Evolutionary conservation across 202 grass and related monocot species (phyloP), one percentile per base, ranked within the genome.

Genomic region (Sporobolus alterniflorus): DNA sequence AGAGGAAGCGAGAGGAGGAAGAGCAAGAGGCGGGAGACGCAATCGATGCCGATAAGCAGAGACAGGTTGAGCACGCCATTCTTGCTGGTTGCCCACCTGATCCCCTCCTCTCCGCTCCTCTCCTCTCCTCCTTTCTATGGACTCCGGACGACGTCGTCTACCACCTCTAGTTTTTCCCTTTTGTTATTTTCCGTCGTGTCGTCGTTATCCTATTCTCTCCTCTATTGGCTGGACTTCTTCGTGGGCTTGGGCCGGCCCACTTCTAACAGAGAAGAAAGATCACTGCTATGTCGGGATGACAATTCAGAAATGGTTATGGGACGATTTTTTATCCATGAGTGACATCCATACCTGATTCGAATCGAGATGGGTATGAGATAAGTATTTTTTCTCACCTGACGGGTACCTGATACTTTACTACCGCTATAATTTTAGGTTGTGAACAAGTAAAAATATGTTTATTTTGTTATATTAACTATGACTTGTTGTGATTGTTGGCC

Each of bases 1-100:
- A 44, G 65, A 89, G 82, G 39, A 89, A 48, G 32, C 44, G 28
- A 17, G 72, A 51, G 40, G 66, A 66, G 0, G 87, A 80, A 55
- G 63, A 41, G n/a, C 46, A 39, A 60, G 7, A 74, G 10, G 59
- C 79, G 40, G 66, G 47, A 79, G 52, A 9, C 28, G 49, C 14
- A 32, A 60, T 14, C 33, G 78, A 44, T 22, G 73, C 40, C 57
- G 71, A 71, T 49, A 77, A 17, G 72, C 55, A 50, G 66, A 73
- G 47, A 20, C 59, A 62, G 25, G 67, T 75, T 61, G 83, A 78
- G 78, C 83, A 86, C 83, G 78, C 88, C 88, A 90, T 90, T 86
- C 73, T 77, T 71, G 71, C 77, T 31, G 64, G 71, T 80, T n/a
- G 39, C 77, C 55, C 28, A 9, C 55, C 43, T 0, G n/a, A n/a